phyloP scores from a whole-genome alignment of 176 grass and related monocot species.

The Dendrocalamus sinicus region DNA sequence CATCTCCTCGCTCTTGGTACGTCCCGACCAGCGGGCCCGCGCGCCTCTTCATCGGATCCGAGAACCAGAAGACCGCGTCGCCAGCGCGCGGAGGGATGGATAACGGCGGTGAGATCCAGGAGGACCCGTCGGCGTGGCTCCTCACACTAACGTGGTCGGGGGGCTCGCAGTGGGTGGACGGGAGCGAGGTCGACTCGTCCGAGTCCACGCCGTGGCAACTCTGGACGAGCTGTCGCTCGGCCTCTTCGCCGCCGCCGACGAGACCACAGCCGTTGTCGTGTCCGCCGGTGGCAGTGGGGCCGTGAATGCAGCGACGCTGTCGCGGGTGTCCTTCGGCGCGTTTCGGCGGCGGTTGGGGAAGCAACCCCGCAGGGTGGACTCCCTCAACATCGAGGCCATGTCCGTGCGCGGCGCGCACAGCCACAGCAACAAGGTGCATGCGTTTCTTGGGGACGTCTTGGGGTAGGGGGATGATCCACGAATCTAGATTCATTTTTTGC shows the following conservation, averaged over 20 bases:
- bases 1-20: background rate
- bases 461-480: background rate
- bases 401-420: conserved; percentile 60
- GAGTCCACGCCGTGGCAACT: conserved; percentile 65
- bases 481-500: background rate
- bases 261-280: background rate
- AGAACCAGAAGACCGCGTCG: background rate
- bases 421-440: conserved; percentile 60
- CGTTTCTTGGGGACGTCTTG: background rate
- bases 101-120: conserved; percentile 78
- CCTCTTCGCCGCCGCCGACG: conserved; percentile 7
- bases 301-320: background rate
- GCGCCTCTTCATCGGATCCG: conserved; percentile 10
- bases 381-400: conserved; percentile 92
- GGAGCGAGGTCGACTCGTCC: conserved; percentile 91
- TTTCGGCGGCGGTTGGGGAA: conserved; percentile 70
- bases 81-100: conserved; percentile 8
- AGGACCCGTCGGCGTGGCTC: conserved; percentile 40
- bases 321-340: conserved; percentile 16
- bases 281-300: background rate
- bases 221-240: conserved; percentile 27
- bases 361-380: conserved; percentile 72
- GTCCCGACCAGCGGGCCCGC: background rate
- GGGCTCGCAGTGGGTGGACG: conserved; percentile 84
- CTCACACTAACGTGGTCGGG: conserved; percentile 45